phyloP scores from a whole-genome alignment of 192 early-diverging fungal species.

The Coemansia sp. region DNA sequence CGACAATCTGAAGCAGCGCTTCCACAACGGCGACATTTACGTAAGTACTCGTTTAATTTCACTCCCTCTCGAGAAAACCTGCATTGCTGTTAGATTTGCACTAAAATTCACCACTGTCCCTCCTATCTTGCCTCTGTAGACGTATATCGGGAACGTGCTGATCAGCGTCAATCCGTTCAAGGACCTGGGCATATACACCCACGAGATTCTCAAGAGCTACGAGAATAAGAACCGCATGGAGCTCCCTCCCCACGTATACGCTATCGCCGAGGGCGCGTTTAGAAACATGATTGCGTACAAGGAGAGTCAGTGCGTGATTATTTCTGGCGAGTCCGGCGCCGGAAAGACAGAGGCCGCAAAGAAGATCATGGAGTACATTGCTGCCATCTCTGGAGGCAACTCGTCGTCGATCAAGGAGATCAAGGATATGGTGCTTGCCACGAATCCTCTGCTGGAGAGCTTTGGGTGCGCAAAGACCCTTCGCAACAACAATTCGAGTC shows the following conservation, averaged over 20 bases:
- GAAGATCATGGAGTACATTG: constrained; percentile 97
- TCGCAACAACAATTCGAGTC: constrained; percentile 97
- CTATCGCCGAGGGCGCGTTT: constrained; percentile 87
- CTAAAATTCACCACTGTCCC: neutral
- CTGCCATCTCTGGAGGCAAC: constrained; percentile 84
- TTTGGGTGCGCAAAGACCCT: constrained; percentile 99
- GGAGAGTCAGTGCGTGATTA: constrained; percentile 99
- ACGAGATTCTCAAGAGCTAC: constrained; percentile 83
- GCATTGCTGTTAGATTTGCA: neutral
- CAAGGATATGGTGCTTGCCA: constrained; percentile 98
- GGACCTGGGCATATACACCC: constrained; percentile 92
- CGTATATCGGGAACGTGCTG: constrained; percentile 92
- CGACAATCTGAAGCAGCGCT: constrained; percentile 90
- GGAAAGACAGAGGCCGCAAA: constrained; percentile 93
- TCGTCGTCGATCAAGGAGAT: constrained; percentile 82
- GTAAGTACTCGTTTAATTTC: constrained; percentile 56
- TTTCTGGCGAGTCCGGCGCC: constrained; percentile 93
- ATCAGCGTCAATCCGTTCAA: constrained; percentile 96
- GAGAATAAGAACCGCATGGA: constrained; percentile 82
- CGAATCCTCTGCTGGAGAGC: constrained; percentile 95
- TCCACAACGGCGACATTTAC: constrained; percentile 83
- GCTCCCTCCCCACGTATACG: constrained; percentile 97
- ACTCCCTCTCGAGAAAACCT: neutral
- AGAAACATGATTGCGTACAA: constrained; percentile 97
- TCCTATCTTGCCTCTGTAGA: constrained; percentile 34